A percentile compares a stretch with the other conserved stretches of the same genome.
Evolutionary conservation across 495 filamentous ascomycete species (phyloP).

Genomic region (Trichoderma reesei): DNA sequence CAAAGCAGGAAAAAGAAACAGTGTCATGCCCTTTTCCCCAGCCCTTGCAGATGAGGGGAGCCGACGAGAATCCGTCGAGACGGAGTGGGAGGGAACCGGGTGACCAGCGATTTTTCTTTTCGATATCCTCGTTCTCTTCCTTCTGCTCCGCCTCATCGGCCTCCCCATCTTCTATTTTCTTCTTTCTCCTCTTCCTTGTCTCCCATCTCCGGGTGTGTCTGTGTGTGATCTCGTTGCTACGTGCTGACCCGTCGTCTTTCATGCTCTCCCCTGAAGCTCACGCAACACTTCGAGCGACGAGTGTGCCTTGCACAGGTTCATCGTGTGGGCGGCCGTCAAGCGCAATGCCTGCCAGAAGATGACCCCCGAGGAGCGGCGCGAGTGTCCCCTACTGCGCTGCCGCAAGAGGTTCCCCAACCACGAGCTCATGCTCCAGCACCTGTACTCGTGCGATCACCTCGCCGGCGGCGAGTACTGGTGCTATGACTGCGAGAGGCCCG

Average conservation of each 20-base stretch:
- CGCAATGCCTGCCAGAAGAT: constrained; percentile 36
- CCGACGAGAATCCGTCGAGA: too few relatives aligned
- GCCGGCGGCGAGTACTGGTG: constrained; percentile 37
- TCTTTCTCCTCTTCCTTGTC: too few relatives aligned
- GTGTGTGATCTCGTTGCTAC: background rate
- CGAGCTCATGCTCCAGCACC: constrained; percentile 37
- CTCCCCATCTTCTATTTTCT: background rate
- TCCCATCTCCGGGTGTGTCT: background rate
- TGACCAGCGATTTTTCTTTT: background rate
- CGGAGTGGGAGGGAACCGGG: background rate
- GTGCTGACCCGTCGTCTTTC: background rate
- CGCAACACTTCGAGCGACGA: constrained; percentile 32
- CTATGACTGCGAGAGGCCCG: constrained; percentile 37
- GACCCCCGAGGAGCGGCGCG: constrained; percentile 28
- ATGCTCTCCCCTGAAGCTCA: background rate
- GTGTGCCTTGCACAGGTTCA: constrained; percentile 37
- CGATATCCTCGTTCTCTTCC: background rate
- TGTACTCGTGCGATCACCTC: constrained; percentile 31
- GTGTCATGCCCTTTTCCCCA: too few relatives aligned
- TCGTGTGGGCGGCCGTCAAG: constrained; percentile 41
- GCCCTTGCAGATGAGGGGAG: too few relatives aligned
- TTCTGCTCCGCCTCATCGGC: background rate
- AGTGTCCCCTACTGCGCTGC: constrained; percentile 36
- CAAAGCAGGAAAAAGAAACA: too few relatives aligned
- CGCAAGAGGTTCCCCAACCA: constrained; percentile 31